phyloP scores from a whole-genome alignment of 352 stramenopile genomes.

The Hyaloperonospora brassicae region DNA sequence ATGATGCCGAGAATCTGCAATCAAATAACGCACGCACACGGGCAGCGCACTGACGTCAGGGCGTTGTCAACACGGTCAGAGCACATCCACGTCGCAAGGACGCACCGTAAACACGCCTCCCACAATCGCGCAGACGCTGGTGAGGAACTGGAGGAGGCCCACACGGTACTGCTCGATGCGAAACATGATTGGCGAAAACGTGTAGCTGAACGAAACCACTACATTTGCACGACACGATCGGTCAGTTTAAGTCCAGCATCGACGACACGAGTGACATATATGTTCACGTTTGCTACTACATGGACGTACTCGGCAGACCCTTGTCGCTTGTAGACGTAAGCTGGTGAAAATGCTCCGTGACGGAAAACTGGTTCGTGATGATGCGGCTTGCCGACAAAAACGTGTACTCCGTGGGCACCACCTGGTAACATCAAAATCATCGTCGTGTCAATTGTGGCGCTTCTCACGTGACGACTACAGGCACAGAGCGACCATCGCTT shows the following conservation, averaged over 20 bases:
- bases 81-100: conserved; percentile 6
- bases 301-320: conserved; percentile 63
- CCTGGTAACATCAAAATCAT: conserved; percentile 32
- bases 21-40: not conserved
- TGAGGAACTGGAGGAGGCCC: conserved; percentile 88
- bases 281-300: not conserved
- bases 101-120: conserved; percentile 86
- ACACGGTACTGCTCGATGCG: conserved; percentile 90
- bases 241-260: conserved; percentile 7
- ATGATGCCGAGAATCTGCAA: conserved; percentile 62
- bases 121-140: conserved; percentile 88
- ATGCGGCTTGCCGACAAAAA: conserved; percentile 83
- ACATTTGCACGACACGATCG: conserved; percentile 20
- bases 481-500: no score
- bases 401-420: conserved; percentile 94
- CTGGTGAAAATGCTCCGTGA: conserved; percentile 92
- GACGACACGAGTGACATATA: not conserved
- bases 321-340: conserved; percentile 83
- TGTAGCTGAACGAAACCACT: conserved; percentile 96
- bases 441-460: not conserved
- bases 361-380: conserved; percentile 96
- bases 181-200: conserved; percentile 94
- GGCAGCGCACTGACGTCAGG: conserved; percentile 4
- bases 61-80: no score
- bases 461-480: not conserved